Evolutionary conservation across 2,329 filamentous ascomycete species (phyloP).

Genomic region (Neophaeococcomyces mojaviensis): DNA sequence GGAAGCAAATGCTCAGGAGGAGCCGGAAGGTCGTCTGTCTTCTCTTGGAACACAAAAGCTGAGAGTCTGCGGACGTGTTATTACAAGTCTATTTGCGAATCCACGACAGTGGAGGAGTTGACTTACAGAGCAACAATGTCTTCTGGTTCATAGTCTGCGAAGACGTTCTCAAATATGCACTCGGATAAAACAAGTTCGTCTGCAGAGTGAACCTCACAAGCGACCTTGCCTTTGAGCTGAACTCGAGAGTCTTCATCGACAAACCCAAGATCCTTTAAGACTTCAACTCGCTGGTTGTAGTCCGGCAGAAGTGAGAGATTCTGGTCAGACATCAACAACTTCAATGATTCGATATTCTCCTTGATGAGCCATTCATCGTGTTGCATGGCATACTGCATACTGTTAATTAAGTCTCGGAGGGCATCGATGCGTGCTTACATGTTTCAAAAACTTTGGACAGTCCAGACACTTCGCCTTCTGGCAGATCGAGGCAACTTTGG

Average conservation of each 20-base stretch:
- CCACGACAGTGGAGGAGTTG: background rate
- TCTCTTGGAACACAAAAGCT: slow-evolving; percentile 95
- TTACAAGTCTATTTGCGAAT: background rate
- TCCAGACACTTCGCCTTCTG: slow-evolving; percentile 57
- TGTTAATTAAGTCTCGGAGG: slow-evolving; percentile 20
- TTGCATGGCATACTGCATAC: slow-evolving; percentile 74
- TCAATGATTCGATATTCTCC: slow-evolving; percentile 81
- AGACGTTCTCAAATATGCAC: slow-evolving; percentile 89
- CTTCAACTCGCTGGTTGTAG: slow-evolving; percentile 89
- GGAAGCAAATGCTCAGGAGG: slow-evolving; percentile 74
- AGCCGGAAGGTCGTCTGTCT: slow-evolving; percentile 73
- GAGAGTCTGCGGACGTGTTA: slow-evolving; percentile 48
- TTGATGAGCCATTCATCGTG: slow-evolving; percentile 96
- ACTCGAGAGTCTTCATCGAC: slow-evolving; percentile 82
- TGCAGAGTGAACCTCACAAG: slow-evolving; percentile 94
- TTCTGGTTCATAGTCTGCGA: slow-evolving; percentile 79
- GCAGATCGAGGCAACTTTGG: slow-evolving; percentile 55
- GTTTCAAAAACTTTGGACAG: slow-evolving; percentile 77
- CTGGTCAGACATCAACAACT: slow-evolving; percentile 86
- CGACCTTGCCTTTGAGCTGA: slow-evolving; percentile 94
- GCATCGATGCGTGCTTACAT: slow-evolving; percentile 53
- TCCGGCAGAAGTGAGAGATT: slow-evolving; percentile 93
- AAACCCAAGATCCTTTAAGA: slow-evolving; percentile 85
- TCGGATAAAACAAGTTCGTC: slow-evolving; percentile 95
- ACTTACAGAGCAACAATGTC: slow-evolving; percentile 9